These are phyloP conservation scores for Pachysandra terminalis DNA, from an alignment of 164 flowering plant genomes.

Conservation along the genomic window DNA sequence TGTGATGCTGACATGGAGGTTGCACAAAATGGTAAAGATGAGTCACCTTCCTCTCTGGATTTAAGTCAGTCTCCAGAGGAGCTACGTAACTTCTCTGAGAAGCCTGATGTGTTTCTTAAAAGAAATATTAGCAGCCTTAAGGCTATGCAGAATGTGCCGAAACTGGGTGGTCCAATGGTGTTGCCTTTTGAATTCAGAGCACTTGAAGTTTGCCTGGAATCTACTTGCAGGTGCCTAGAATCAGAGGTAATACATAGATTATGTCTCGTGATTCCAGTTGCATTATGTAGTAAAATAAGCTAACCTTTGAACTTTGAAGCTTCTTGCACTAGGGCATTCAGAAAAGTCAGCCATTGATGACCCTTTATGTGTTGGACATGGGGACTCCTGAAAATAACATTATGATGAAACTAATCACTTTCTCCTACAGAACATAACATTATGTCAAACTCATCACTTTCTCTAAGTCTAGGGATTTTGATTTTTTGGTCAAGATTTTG, in stretches of 20 bases:
- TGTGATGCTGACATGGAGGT: not conserved
- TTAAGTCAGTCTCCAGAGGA: not conserved
- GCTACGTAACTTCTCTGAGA: not conserved
- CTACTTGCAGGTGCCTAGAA: constrained; percentile 18
- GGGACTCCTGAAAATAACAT: not conserved
- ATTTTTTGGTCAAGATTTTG: not conserved
- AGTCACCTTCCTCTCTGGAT: not conserved
- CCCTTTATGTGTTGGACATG: not conserved
- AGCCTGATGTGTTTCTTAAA: not conserved
- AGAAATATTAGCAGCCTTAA: not conserved
- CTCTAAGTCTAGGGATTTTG: not conserved
- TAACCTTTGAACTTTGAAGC: no score
- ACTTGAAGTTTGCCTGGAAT: constrained; percentile 18
- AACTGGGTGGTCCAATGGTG: constrained; percentile 1
- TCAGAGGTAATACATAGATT: constrained; percentile 6
- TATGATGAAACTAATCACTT: no score
- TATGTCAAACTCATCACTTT: no score
- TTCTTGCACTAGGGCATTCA: no score
- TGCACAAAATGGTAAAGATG: not conserved
- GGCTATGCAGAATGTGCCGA: not conserved
- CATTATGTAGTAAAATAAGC: no score
- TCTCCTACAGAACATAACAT: no score
- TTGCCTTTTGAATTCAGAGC: constrained; percentile 21
- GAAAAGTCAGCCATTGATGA: not conserved
- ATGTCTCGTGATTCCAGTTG: not conserved